phyloP scores from a whole-genome alignment of 768 basidiomycete species.

The Podaxis mareebaensis region DNA sequence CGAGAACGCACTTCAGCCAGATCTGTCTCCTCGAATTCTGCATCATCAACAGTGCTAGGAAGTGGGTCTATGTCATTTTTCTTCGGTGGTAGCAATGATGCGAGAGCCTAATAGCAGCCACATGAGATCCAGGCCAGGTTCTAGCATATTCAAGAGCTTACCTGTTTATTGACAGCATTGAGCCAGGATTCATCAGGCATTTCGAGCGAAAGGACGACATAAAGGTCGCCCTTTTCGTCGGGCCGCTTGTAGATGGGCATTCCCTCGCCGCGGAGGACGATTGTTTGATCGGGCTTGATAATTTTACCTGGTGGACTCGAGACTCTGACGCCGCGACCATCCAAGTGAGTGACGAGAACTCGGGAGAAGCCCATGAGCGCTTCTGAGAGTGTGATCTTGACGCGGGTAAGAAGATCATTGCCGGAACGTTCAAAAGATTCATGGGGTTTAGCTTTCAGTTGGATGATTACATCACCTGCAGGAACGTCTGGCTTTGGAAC shows the following conservation, averaged over 20 bases:
- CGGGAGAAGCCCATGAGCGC: constrained; percentile 94
- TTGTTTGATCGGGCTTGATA: constrained; percentile 71
- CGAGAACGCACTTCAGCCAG: constrained; percentile 71
- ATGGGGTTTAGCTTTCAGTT: constrained; percentile 67
- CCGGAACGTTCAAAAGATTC: constrained; percentile 82
- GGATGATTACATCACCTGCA: constrained; percentile 90
- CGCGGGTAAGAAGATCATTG: constrained; percentile 75
- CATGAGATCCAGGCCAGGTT: neutral
- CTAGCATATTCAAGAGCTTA: constrained; percentile 25
- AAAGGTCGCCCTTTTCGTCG: constrained; percentile 77
- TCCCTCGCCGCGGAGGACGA: constrained; percentile 81
- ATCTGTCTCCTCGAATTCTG: constrained; percentile 30
- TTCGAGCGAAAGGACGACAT: constrained; percentile 81
- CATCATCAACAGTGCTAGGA: constrained; percentile 72
- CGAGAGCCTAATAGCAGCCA: constrained; percentile 51
- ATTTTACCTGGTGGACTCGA: constrained; percentile 74
- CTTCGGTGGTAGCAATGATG: constrained; percentile 72
- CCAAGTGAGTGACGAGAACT: constrained; percentile 87
- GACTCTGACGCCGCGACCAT: constrained; percentile 88
- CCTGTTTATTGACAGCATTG: constrained; percentile 58
- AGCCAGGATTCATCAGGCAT: constrained; percentile 87
- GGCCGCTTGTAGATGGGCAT: constrained; percentile 79
- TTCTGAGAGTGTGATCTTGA: constrained; percentile 90
- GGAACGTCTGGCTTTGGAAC: constrained; percentile 72
- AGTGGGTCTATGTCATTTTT: constrained; percentile 70